These are phyloP conservation scores for Stemphylium beticola DNA, from an alignment of 2,329 filamentous ascomycete species.

Conservation along the genomic window DNA sequence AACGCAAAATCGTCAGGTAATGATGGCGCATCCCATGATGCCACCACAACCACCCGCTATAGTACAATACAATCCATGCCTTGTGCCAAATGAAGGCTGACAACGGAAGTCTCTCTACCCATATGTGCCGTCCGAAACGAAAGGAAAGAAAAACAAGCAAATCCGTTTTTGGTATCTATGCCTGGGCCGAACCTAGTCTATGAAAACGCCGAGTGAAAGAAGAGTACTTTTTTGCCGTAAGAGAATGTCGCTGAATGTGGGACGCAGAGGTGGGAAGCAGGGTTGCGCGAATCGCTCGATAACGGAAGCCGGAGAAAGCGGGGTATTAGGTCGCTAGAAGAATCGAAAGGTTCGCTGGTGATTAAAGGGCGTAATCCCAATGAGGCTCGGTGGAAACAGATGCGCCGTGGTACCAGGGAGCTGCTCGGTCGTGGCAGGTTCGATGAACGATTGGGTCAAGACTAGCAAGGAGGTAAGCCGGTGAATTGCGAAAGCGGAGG, in stretches of 20 bases:
- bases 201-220: slow-evolving; percentile 45
- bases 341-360: slow-evolving; percentile 43
- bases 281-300: slow-evolving; percentile 33
- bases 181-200: slow-evolving; percentile 50
- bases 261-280: slow-evolving; percentile 29
- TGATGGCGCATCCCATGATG: slow-evolving; percentile 36
- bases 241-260: slow-evolving; percentile 44
- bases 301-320: slow-evolving; percentile 32
- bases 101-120: slow-evolving; percentile 45
- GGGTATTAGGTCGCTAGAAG: slow-evolving; percentile 48
- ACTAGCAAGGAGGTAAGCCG: background rate
- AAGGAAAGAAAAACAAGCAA: slow-evolving; percentile 37
- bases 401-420: slow-evolving; percentile 23
- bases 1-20: slow-evolving; percentile 42
- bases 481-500: background rate
- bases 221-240: slow-evolving; percentile 45
- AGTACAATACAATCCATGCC: slow-evolving; percentile 42
- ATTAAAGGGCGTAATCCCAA: slow-evolving; percentile 46
- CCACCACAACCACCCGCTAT: slow-evolving; percentile 43
- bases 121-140: slow-evolving; percentile 37
- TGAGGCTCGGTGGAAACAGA: slow-evolving; percentile 22
- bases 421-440: slow-evolving; percentile 19
- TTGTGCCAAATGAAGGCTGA: slow-evolving; percentile 43
- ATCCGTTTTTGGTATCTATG: slow-evolving; percentile 51
- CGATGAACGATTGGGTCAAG: background rate